Evolutionary conservation across 2,329 filamentous ascomycete genomes (phyloP).

Genomic region (Arthrobotrys megalospora): DNA sequence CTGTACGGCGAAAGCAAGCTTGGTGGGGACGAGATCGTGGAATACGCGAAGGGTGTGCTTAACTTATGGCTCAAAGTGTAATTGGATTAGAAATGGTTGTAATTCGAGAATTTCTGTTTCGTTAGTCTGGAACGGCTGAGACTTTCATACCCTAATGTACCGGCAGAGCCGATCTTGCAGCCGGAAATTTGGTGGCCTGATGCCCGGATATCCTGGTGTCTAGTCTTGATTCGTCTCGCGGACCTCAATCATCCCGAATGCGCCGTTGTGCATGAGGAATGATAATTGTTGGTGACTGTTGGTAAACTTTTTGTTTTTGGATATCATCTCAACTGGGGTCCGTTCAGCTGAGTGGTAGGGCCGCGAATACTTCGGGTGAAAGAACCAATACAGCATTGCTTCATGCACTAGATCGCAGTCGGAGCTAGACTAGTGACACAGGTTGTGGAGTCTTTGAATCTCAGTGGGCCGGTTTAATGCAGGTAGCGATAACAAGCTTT

Average conservation of each 20-base stretch:
- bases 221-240: too few relatives aligned
- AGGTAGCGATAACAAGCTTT: slow-evolving; percentile 6
- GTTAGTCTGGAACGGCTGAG: slow-evolving; percentile 27
- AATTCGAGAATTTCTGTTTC: slow-evolving; percentile 3
- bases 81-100: slow-evolving; percentile 36
- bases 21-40: slow-evolving; percentile 93
- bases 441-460: not conserved
- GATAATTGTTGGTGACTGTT: not conserved
- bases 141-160: slow-evolving; percentile 7
- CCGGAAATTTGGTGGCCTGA: slow-evolving; percentile 24
- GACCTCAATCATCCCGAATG: not conserved
- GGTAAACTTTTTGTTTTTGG: not conserved
- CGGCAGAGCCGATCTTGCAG: slow-evolving; percentile 10
- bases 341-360: slow-evolving; percentile 13
- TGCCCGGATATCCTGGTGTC: not conserved
- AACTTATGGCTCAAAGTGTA: slow-evolving; percentile 84
- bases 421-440: slow-evolving; percentile 9
- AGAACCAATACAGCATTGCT: not conserved
- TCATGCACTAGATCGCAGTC: slow-evolving; percentile 3
- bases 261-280: slow-evolving; percentile 1
- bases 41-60: slow-evolving; percentile 90
- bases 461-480: slow-evolving; percentile 4
- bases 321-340: not conserved
- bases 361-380: not conserved
- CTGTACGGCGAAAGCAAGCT: slow-evolving; percentile 96